phyloP scores from a whole-genome alignment of 2,329 filamentous ascomycete genomes.

The Claviceps sp. region DNA sequence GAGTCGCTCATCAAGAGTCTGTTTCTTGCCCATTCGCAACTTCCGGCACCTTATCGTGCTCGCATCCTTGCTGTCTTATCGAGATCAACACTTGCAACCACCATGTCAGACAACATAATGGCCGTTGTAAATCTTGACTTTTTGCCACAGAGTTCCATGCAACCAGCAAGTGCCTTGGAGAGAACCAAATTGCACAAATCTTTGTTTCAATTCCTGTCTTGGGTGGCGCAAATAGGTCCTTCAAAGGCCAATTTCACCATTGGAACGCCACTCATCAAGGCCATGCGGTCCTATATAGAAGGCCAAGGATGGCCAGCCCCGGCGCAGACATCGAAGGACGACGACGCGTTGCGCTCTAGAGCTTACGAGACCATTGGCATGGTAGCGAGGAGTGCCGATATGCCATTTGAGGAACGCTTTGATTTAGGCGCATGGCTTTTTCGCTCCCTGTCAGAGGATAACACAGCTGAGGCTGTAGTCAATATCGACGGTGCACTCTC shows the following conservation, averaged over 20 bases:
- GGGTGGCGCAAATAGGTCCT: slow-evolving; percentile 65
- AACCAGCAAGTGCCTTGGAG: slow-evolving; percentile 49
- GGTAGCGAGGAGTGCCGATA: slow-evolving; percentile 51
- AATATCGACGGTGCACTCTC: slow-evolving; percentile 85
- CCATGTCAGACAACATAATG: slow-evolving; percentile 53
- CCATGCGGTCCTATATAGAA: slow-evolving; percentile 60
- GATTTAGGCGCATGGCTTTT: slow-evolving; percentile 63
- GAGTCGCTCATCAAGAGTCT: slow-evolving; percentile 46
- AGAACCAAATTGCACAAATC: slow-evolving; percentile 67
- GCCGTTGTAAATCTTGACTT: slow-evolving; percentile 56
- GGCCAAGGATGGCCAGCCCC: slow-evolving; percentile 72
- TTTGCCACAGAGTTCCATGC: slow-evolving; percentile 20
- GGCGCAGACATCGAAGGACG: slow-evolving; percentile 42
- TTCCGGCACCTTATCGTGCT: slow-evolving; percentile 60
- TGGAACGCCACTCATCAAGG: slow-evolving; percentile 52
- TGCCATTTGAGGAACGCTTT: slow-evolving; percentile 39
- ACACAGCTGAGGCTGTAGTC: slow-evolving; percentile 60
- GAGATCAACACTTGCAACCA: slow-evolving; percentile 62
- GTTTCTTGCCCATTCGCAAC: slow-evolving; percentile 60
- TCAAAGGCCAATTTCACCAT: slow-evolving; percentile 46
- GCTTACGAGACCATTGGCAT: slow-evolving; percentile 88
- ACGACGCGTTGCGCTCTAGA: slow-evolving; percentile 56
- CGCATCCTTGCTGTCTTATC: slow-evolving; percentile 63
- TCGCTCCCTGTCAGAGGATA: slow-evolving; percentile 66
- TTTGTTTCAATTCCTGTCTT: slow-evolving; percentile 76